Conservation (phyloP, 305 asterid genomes). For the Fraxinus floribunda region DNA sequence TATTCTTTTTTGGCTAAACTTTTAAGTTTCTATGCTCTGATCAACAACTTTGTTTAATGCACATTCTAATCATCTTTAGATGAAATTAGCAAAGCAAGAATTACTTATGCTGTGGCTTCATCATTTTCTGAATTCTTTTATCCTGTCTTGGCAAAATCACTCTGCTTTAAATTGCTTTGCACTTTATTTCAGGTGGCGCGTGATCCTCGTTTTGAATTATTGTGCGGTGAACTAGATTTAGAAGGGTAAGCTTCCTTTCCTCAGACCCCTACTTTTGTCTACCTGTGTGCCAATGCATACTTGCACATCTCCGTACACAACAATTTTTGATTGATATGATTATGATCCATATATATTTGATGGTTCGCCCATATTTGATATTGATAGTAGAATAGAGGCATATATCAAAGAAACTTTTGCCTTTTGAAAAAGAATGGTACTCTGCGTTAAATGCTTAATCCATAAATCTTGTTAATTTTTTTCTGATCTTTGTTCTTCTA, state of each 20-base stretch:
- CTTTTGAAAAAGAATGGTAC: background rate
- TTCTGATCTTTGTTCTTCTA: background rate
- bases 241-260: conserved; percentile 54
- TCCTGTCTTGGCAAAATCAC: background rate
- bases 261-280: conserved; percentile 1
- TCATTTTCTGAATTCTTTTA: conserved; percentile 7
- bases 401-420: background rate
- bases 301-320: background rate
- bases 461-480: background rate
- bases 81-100: background rate
- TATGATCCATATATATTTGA: background rate
- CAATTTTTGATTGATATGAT: background rate
- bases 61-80: background rate
- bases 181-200: conserved; percentile 56
- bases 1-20: background rate
- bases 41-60: background rate
- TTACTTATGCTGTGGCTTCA: background rate
- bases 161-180: conserved; percentile 5
- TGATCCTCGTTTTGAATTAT: conserved; percentile 93
- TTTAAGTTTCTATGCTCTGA: background rate
- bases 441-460: background rate
- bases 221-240: conserved; percentile 63
- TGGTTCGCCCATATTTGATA: background rate
- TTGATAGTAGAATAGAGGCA: background rate
- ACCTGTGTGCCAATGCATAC: background rate